phyloP scores from a whole-genome alignment of 2,329 filamentous ascomycete species.

The Aspergillus hiratsukae region DNA sequence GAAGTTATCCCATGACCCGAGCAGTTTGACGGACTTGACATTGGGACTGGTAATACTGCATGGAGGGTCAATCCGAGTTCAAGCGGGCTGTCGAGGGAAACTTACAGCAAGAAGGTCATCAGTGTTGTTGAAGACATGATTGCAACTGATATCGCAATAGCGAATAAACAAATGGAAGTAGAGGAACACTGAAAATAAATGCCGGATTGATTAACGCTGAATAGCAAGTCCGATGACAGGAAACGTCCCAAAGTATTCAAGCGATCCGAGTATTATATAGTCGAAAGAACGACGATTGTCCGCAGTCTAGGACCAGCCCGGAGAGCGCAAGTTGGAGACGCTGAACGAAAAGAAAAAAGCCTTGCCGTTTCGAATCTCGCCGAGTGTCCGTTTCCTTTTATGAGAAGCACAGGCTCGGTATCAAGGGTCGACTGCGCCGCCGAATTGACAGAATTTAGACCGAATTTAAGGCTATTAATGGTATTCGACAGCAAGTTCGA shows the following conservation, averaged over 20 bases:
- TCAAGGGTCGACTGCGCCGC: background rate
- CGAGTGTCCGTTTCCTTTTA: background rate
- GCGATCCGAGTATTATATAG: slow-evolving; percentile 5
- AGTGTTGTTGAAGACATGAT: slow-evolving; percentile 33
- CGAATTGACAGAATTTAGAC: background rate
- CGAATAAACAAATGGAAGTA: background rate
- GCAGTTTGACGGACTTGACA: slow-evolving; percentile 64
- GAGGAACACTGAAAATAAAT: background rate
- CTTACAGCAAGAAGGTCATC: slow-evolving; percentile 36
- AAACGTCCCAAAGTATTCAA: slow-evolving; percentile 1
- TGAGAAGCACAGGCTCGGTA: background rate
- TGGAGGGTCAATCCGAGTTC: slow-evolving; percentile 7
- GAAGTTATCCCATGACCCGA: slow-evolving; percentile 97
- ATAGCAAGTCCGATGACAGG: slow-evolving; percentile 6
- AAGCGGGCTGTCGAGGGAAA: background rate
- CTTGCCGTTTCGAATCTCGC: background rate
- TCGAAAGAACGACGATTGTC: slow-evolving; percentile 3
- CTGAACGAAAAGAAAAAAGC: background rate
- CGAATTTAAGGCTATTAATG: slow-evolving; percentile 3
- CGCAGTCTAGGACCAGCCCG: slow-evolving; percentile 16
- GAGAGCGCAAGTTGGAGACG: slow-evolving; percentile 2
- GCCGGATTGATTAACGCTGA: slow-evolving; percentile 1
- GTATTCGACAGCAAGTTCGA: slow-evolving; percentile 9
- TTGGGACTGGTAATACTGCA: slow-evolving; percentile 34
- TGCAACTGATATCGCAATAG: slow-evolving; percentile 4